phyloP scores from a whole-genome alignment of 441 rosid genomes.

The Populus trichocarpa region DNA sequence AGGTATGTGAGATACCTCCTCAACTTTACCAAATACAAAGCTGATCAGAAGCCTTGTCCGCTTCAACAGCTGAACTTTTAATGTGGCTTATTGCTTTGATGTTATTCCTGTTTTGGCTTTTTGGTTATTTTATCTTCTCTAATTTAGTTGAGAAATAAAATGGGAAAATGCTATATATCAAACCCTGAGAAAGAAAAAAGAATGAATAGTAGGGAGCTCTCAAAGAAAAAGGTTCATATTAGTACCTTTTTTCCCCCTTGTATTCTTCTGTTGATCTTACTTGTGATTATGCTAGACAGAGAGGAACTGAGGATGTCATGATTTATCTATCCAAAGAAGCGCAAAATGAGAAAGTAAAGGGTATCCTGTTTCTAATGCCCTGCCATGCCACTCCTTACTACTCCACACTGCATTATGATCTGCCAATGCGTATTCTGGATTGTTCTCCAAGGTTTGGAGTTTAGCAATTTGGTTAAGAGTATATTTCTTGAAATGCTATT shows the following conservation, averaged over 20 bases:
- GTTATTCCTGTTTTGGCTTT: neutral
- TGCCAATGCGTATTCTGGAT: too few relatives aligned
- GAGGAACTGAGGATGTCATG: constrained; percentile 95
- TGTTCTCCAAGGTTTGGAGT: too few relatives aligned
- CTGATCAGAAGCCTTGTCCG: neutral
- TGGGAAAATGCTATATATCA: too few relatives aligned
- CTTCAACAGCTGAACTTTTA: neutral
- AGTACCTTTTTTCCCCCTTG: neutral
- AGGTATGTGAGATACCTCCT: constrained; percentile 43
- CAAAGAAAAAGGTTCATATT: neutral
- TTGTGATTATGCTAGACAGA: constrained; percentile 39
- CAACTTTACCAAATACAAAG: neutral
- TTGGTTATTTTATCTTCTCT: neutral
- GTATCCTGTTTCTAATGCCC: constrained; percentile 79
- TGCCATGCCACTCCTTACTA: constrained; percentile 96
- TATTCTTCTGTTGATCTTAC: constrained; percentile 19
- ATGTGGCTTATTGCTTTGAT: neutral
- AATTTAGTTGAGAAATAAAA: neutral
- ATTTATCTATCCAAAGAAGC: constrained; percentile 80
- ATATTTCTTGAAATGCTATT: constrained; percentile 8
- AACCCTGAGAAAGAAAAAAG: neutral
- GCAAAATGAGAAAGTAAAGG: constrained; percentile 47
- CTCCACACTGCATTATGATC: neutral
- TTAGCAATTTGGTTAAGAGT: neutral
- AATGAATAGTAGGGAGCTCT: neutral